Percentiles rank a stretch among this genome's conserved stretches.
Evolutionary conservation across 345 rosid species (phyloP).

Genomic region (Arabidopsis suecica): DNA sequence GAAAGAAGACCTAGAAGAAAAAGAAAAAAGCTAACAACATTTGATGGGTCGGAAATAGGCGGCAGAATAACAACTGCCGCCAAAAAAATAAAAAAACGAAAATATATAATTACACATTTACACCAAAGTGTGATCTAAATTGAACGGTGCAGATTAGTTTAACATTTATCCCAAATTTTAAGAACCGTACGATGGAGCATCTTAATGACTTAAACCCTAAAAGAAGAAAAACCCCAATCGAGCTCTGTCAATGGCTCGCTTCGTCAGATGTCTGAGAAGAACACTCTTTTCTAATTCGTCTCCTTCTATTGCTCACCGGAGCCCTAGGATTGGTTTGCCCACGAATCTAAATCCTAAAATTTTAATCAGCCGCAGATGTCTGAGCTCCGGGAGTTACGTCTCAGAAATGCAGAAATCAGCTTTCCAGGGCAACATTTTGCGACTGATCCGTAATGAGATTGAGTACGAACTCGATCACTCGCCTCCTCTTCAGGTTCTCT

Average conservation of each 20-base stretch:
- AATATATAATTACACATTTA: no score
- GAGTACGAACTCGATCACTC: constrained; percentile 66
- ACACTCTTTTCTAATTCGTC: constrained; percentile 33
- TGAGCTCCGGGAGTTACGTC: constrained; percentile 53
- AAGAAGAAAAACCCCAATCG: not conserved
- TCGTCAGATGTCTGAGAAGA: constrained; percentile 48
- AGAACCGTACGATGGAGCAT: constrained; percentile 34
- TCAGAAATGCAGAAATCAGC: constrained; percentile 90
- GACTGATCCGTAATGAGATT: constrained; percentile 69
- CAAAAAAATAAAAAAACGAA: not conserved
- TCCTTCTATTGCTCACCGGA: constrained; percentile 28
- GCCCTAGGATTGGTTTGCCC: constrained; percentile 24
- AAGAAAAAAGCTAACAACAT: not conserved
- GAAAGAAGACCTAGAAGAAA: constrained; percentile 7
- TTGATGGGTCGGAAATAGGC: constrained; percentile 22
- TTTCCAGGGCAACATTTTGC: constrained; percentile 61
- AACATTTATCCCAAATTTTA: not conserved
- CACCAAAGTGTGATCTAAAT: not conserved
- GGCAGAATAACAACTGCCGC: constrained; percentile 38
- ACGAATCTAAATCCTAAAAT: constrained; percentile 10
- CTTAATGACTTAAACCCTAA: constrained; percentile 35
- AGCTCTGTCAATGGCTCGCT: constrained; percentile 48
- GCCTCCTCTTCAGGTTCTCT: constrained; percentile 47
- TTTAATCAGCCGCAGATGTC: constrained; percentile 21
- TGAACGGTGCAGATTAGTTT: constrained; percentile 39